A percentile compares a stretch with the other conserved stretches of the same genome.
Evolutionary conservation across 108 stramenopile species (phyloP).

Genomic region (Aureococcus anophagefferens): DNA sequence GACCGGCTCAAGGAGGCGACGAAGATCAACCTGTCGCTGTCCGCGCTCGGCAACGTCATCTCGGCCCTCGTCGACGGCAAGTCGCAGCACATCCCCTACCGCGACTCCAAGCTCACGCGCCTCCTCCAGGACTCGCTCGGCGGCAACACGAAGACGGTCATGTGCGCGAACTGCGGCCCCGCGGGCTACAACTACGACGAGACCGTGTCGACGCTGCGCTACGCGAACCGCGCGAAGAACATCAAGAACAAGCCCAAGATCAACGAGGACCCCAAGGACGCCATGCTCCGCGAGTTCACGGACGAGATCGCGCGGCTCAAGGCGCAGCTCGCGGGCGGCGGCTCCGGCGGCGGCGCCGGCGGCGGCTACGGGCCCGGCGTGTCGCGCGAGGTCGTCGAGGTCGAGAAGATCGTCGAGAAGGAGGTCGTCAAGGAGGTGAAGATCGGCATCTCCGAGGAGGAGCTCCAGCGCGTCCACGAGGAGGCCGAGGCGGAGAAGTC

Average conservation of each 20-base stretch:
- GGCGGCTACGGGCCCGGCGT: neutral
- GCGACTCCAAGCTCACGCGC: conserved; percentile 96
- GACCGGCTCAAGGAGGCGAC: conserved; percentile 78
- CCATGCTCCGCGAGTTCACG: conserved; percentile 80
- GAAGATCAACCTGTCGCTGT: conserved; percentile 63
- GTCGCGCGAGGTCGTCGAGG: neutral
- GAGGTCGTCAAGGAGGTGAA: conserved; percentile 22
- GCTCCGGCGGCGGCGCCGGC: conserved; percentile 8
- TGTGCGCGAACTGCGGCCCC: conserved; percentile 91
- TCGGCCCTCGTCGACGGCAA: conserved; percentile 84
- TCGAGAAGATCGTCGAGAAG: conserved; percentile 9
- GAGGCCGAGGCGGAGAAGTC: conserved; percentile 33
- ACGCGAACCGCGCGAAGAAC: conserved; percentile 97
- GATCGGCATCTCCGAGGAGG: conserved; percentile 24
- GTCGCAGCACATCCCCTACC: conserved; percentile 89
- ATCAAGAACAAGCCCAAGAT: conserved; percentile 98
- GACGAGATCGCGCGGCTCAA: conserved; percentile 48
- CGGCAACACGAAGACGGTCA: conserved; percentile 82
- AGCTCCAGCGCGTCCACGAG: conserved; percentile 15
- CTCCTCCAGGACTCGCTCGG: conserved; percentile 94
- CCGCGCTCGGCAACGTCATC: conserved; percentile 74
- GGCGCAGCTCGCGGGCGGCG: conserved; percentile 50
- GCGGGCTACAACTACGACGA: conserved; percentile 97
- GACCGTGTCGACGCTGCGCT: conserved; percentile 89
- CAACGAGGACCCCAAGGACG: conserved; percentile 93